These are phyloP conservation scores for Baorangia bicolor DNA, from an alignment of 768 basidiomycete species.

Conservation along the genomic window DNA sequence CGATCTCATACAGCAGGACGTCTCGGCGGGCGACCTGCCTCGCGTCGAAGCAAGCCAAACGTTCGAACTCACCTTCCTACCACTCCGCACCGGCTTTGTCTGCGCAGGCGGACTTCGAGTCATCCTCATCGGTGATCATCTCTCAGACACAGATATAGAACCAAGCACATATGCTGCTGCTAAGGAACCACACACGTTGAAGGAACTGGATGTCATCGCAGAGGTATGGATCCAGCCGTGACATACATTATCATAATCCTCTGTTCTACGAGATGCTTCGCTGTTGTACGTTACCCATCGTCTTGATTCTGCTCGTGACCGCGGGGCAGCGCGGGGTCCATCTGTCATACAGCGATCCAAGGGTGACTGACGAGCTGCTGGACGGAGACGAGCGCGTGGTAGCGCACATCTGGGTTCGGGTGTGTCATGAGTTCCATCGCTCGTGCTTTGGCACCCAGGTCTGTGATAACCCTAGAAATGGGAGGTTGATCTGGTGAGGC, in stretches of 20 bases:
- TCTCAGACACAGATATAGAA: slow-evolving; percentile 38
- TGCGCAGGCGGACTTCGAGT: slow-evolving; percentile 71
- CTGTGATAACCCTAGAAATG: slow-evolving; percentile 63
- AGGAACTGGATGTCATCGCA: slow-evolving; percentile 69
- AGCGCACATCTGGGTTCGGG: slow-evolving; percentile 83
- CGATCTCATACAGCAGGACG: slow-evolving; percentile 29
- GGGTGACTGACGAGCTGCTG: slow-evolving; percentile 91
- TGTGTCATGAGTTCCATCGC: slow-evolving; percentile 95
- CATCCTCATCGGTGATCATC: slow-evolving; percentile 57
- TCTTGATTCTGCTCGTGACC: background rate
- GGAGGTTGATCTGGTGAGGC: background rate
- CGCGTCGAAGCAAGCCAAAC: slow-evolving; percentile 47
- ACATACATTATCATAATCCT: slow-evolving; percentile 10
- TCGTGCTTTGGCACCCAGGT: slow-evolving; percentile 81
- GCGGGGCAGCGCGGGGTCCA: background rate
- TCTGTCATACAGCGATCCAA: slow-evolving; percentile 52
- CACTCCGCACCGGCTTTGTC: slow-evolving; percentile 57
- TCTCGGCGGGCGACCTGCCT: slow-evolving; percentile 8
- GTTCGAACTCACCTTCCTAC: slow-evolving; percentile 64
- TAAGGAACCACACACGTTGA: slow-evolving; percentile 49
- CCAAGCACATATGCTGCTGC: slow-evolving; percentile 20
- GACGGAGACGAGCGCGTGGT: slow-evolving; percentile 86
- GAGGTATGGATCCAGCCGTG: slow-evolving; percentile 64
- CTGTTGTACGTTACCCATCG: slow-evolving; percentile 1
- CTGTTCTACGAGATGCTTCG: slow-evolving; percentile 11